Evolutionary conservation across 78 protist species (phyloP).

Genomic region (Isochrysis galbana): DNA sequence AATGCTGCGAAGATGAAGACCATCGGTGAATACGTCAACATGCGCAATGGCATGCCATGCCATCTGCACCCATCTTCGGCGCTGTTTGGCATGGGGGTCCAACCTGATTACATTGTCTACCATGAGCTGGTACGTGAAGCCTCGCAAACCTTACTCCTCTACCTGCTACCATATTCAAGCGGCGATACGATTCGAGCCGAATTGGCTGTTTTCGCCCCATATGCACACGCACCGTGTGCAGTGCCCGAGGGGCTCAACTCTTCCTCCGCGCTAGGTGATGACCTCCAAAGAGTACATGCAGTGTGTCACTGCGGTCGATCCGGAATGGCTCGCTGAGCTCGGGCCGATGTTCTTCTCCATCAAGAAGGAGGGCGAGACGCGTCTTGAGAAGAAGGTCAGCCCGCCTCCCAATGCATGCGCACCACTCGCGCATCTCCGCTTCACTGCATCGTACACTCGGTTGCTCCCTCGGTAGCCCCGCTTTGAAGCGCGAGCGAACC

Average conservation of each 20-base stretch:
- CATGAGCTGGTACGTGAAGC: conserved; percentile 94
- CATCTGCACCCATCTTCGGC: conserved; percentile 94
- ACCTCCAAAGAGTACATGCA: conserved; percentile 68
- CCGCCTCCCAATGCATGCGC: not conserved
- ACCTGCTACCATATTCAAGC: conserved; percentile 74
- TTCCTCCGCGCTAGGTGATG: conserved; percentile 66
- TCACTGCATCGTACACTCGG: not conserved
- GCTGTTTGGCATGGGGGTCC: conserved; percentile 81
- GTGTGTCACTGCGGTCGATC: conserved; percentile 95
- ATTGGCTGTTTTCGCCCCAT: no score
- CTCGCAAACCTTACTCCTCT: conserved; percentile 72
- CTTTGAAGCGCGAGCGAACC: no score
- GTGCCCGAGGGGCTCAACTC: conserved; percentile 87
- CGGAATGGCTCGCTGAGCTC: conserved; percentile 93
- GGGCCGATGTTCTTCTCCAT: conserved; percentile 49
- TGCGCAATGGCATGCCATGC: conserved; percentile 95
- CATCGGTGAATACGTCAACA: conserved; percentile 92
- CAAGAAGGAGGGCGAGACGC: conserved; percentile 38
- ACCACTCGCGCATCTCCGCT: not conserved
- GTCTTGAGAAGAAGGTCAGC: not conserved
- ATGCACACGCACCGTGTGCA: conserved; percentile 79
- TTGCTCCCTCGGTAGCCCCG: no score
- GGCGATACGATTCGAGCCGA: conserved; percentile 24
- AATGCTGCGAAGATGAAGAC: conserved; percentile 79
- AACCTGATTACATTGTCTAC: conserved; percentile 91